Percentiles rank a stretch among this genome's conserved stretches.
phyloP scores from a whole-genome alignment of 192 early-diverging fungal genomes.

The Umbelopsis sp. region DNA sequence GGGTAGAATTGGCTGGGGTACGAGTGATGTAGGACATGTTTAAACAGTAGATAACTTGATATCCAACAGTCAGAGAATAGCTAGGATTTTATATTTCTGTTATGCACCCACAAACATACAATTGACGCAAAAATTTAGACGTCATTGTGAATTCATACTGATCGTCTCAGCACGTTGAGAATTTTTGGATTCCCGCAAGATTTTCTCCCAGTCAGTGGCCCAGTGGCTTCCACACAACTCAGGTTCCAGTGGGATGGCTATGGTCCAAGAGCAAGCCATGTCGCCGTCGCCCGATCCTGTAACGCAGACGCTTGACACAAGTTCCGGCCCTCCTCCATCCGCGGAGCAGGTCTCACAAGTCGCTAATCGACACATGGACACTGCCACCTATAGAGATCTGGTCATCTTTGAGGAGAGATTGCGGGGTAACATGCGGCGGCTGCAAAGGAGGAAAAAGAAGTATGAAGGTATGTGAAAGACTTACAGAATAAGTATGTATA shows the following conservation, averaged over 20 bases:
- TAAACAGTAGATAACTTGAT: neutral
- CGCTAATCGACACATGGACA: slow-evolving; percentile 21
- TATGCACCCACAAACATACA: neutral
- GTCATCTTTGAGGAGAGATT: slow-evolving; percentile 82
- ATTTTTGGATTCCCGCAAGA: neutral
- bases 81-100: neutral
- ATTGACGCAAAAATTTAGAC: slow-evolving; percentile 1
- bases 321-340: neutral
- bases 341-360: slow-evolving; percentile 9
- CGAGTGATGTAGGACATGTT: slow-evolving; percentile 8
- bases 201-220: neutral
- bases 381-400: slow-evolving; percentile 67
- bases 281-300: slow-evolving; percentile 2
- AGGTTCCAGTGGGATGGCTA: slow-evolving; percentile 2
- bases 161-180: neutral
- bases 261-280: slow-evolving; percentile 3
- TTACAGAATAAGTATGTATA: slow-evolving; percentile 46
- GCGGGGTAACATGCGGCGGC: slow-evolving; percentile 68
- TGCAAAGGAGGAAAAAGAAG: slow-evolving; percentile 70
- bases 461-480: slow-evolving; percentile 55
- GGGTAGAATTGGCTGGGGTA: neutral
- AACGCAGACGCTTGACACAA: slow-evolving; percentile 3
- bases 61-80: neutral
- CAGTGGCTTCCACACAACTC: neutral
- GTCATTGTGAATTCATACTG: slow-evolving; percentile 18